phyloP scores from a whole-genome alignment of 352 stramenopile species.

The Pythium coloratum region DNA sequence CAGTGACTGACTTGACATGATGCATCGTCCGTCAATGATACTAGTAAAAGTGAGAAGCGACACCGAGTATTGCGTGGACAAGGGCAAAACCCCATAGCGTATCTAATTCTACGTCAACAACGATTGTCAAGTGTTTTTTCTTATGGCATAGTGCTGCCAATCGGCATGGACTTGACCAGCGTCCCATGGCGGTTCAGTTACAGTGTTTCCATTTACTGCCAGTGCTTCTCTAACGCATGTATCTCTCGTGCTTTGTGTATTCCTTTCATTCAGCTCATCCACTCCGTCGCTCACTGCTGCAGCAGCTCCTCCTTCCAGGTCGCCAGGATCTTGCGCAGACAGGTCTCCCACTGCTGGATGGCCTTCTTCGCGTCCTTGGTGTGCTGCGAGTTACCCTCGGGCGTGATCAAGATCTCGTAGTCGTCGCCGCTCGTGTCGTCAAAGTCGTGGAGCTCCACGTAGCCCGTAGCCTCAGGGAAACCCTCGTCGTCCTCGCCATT shows the following conservation, averaged over 20 bases:
- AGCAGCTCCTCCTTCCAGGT: conserved; percentile 78
- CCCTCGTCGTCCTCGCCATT: conserved; percentile 39
- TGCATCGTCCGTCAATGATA: too few relatives aligned
- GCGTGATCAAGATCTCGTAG: conserved; percentile 68
- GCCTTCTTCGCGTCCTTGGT: conserved; percentile 55
- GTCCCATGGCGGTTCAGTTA: neutral
- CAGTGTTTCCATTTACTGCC: neutral
- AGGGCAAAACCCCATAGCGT: too few relatives aligned
- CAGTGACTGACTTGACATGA: neutral
- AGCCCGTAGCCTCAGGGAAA: conserved; percentile 49
- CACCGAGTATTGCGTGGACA: too few relatives aligned
- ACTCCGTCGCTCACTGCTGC: conserved; percentile 51
- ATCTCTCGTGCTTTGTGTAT: neutral
- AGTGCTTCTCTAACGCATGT: neutral
- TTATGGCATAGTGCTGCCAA: too few relatives aligned
- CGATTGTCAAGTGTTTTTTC: too few relatives aligned
- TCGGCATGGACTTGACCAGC: too few relatives aligned
- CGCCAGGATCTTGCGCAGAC: conserved; percentile 67
- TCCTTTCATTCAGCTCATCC: neutral
- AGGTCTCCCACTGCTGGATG: conserved; percentile 53
- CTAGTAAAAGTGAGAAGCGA: too few relatives aligned
- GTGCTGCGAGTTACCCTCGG: conserved; percentile 45
- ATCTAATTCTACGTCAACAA: too few relatives aligned
- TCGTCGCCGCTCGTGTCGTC: conserved; percentile 84
- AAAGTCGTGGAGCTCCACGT: conserved; percentile 84